Percentiles rank a stretch among this genome's conserved stretches.
Evolutionary conservation across 345 rosid genomes (phyloP).

Genomic region (Microthlaspi erraticum): DNA sequence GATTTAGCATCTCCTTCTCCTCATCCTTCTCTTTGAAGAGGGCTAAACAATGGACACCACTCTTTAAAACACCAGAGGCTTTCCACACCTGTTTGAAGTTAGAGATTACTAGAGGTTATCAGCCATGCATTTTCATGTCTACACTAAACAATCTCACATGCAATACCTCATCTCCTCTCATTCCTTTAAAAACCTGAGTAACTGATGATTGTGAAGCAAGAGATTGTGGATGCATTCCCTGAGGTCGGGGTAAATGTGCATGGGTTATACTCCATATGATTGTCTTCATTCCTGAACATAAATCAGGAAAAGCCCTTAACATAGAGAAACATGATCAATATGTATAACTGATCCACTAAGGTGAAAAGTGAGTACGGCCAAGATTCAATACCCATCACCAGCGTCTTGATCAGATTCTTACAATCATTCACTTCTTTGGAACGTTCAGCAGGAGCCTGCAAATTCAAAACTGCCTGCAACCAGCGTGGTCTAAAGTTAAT

Average conservation of each 20-base stretch:
- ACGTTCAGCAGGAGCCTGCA: conserved; percentile 96
- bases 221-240: conserved; percentile 76
- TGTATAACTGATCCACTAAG: conserved; percentile 12
- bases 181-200: conserved; percentile 79
- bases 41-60: conserved; percentile 92
- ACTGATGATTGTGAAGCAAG: conserved; percentile 66
- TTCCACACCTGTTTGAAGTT: conserved; percentile 73
- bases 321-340: conserved; percentile 17
- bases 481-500: conserved; percentile 22
- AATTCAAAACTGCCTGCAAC: conserved; percentile 93
- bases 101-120: conserved; percentile 40
- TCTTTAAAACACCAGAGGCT: conserved; percentile 92
- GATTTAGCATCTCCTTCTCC: conserved; percentile 86
- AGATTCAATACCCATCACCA: conserved; percentile 85
- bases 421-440: conserved; percentile 97
- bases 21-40: conserved; percentile 98
- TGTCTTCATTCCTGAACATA: conserved; percentile 90
- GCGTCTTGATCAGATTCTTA: conserved; percentile 91
- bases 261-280: conserved; percentile 97
- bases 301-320: conserved; percentile 26
- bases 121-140: conserved; percentile 15
- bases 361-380: conserved; percentile 37
- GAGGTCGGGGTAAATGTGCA: conserved; percentile 91
- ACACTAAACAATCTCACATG: conserved; percentile 22
- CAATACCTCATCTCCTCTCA: conserved; percentile 96